phyloP scores from a whole-genome alignment of 2,329 filamentous ascomycete species.

The Sclerotiophoma versabilis region DNA sequence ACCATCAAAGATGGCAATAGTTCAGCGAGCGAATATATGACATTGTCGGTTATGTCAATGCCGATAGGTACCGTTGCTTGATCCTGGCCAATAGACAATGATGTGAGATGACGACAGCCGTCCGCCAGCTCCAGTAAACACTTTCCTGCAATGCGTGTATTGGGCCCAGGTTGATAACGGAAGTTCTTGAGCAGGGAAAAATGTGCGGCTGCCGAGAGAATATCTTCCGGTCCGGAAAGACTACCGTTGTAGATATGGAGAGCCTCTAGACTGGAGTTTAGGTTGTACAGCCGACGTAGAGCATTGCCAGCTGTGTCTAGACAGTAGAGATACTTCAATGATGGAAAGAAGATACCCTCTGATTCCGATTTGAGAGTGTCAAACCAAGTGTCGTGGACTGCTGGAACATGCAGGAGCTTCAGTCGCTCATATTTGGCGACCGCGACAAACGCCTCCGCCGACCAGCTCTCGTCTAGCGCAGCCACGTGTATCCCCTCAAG shows the following conservation, averaged over 20 bases:
- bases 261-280: neutral
- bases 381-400: neutral
- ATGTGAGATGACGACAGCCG: neutral
- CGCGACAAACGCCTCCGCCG: neutral
- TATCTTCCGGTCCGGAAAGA: neutral
- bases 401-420: neutral
- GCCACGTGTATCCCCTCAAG: neutral
- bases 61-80: neutral
- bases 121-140: neutral
- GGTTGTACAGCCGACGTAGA: neutral
- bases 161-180: neutral
- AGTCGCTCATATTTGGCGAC: neutral
- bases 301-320: neutral
- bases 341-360: neutral
- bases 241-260: neutral
- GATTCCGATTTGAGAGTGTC: neutral
- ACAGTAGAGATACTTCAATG: neutral
- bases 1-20: neutral
- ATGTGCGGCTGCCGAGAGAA: neutral
- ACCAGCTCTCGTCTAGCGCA: neutral
- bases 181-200: neutral
- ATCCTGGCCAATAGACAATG: neutral
- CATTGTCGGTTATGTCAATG: neutral
- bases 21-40: neutral
- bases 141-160: neutral